A percentile compares a stretch with the other conserved stretches of the same genome.
Evolutionary conservation across 257 asterid species (phyloP).

Genomic region (Capsicum rhomboideum): DNA sequence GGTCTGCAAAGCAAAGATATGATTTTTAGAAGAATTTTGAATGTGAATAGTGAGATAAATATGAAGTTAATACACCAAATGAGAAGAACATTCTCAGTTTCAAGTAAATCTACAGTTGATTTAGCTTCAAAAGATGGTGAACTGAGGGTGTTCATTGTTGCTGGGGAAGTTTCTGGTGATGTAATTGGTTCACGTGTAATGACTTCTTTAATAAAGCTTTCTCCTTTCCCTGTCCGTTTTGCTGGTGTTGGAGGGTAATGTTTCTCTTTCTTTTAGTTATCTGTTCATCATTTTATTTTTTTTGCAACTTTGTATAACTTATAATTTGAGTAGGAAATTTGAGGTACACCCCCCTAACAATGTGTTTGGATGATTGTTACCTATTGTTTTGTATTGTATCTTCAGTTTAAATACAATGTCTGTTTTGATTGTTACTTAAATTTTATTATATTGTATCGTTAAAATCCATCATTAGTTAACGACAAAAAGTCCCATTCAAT

Average conservation of each 20-base stretch:
- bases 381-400: too few relatives aligned
- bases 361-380: too few relatives aligned
- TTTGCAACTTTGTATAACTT: neutral
- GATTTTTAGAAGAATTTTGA: constrained; percentile 18
- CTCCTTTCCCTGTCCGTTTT: constrained; percentile 68
- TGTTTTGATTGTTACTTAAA: too few relatives aligned
- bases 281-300: neutral
- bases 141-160: constrained; percentile 83
- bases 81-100: constrained; percentile 32
- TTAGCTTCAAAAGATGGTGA: constrained; percentile 75
- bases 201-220: constrained; percentile 53
- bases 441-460: too few relatives aligned
- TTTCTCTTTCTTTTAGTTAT: neutral
- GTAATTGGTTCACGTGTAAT: constrained; percentile 73
- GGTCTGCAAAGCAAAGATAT: neutral
- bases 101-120: constrained; percentile 31
- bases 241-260: constrained; percentile 91
- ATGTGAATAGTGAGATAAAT: constrained; percentile 10
- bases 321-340: neutral
- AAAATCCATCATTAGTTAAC: too few relatives aligned
- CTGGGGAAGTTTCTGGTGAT: constrained; percentile 99
- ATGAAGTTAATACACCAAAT: constrained; percentile 15
- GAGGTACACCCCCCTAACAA: neutral
- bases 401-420: too few relatives aligned
- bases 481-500: too few relatives aligned